A percentile compares a stretch with the other conserved stretches of the same genome.
Conservation (phyloP, 2,329 filamentous ascomycete genomes). For the Ceratocystis variospora region DNA sequence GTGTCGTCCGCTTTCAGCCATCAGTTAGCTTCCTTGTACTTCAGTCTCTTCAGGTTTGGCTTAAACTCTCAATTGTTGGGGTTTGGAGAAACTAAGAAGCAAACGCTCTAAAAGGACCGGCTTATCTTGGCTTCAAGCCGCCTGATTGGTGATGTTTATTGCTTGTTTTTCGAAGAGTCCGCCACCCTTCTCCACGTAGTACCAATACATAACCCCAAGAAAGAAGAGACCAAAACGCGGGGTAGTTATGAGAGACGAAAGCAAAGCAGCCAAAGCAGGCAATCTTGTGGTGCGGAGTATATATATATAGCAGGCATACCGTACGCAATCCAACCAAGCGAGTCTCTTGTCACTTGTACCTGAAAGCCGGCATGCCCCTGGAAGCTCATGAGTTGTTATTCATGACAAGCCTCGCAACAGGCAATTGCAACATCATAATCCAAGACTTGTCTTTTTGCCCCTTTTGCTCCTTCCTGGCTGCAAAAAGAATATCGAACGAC, state of each 20-base stretch:
- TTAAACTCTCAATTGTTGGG: background rate
- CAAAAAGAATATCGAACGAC: constrained; percentile 10
- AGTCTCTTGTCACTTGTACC: background rate
- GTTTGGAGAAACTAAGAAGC: background rate
- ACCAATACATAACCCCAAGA: background rate
- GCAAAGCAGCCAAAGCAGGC: too few relatives aligned
- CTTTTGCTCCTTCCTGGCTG: background rate
- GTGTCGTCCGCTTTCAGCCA: constrained; percentile 1
- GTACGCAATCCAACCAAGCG: background rate
- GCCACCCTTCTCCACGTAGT: background rate
- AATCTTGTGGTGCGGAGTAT: too few relatives aligned
- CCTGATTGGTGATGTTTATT: background rate
- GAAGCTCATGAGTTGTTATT: background rate
- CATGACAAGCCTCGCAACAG: background rate
- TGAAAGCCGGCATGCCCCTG: background rate
- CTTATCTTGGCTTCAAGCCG: background rate
- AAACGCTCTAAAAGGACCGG: background rate
- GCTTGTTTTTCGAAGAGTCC: background rate
- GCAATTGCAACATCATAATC: background rate
- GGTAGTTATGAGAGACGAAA: background rate
- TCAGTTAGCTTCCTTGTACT: background rate
- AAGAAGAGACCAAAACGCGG: background rate
- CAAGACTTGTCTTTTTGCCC: background rate
- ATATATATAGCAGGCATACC: too few relatives aligned
- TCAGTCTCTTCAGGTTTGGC: background rate